Base-by-base conservation (phyloP, 2,329 filamentous ascomycete species). In the Zymoseptoria tritici region DNA sequence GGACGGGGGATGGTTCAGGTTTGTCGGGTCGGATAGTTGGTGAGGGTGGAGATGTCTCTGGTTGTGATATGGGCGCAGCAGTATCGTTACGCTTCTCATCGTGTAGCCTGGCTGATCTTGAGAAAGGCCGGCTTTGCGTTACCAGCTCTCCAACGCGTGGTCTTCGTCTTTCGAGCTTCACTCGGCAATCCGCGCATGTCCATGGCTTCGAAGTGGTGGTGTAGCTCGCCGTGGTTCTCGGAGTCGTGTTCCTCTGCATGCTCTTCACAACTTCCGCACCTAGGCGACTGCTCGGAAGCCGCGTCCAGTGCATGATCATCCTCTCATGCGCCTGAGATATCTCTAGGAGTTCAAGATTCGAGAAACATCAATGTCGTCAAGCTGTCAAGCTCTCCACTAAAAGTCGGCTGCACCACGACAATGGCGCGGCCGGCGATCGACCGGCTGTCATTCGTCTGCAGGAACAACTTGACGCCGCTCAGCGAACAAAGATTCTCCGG, bases 151-250 rank as follows among this genome's bases (percentile, higher is more conserved):
- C 46, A 49, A 55, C 8, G 26, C 46, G 49, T n/a, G 54, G 56
- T 49, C 46, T 61, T 46, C 13, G 55, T 42, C 24, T 50, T 21
- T 57, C 57, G 13, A 50, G 22, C 52, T 60, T 56, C 26, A 55
- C 52, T 20, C 63, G 65, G 52, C 66, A 68, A 11, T 64, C 56
- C n/a, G 60, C 52, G 49, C 66, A 68, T 3, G 60, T 64, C 66
- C 66, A 68, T 57, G 22, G 49, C 42, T 24, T 60, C 19, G 54
- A 42, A 6, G 29, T 19, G 9, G 29, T 19, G 16, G 36, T 49
- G 22, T 31, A 31, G 56, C 19, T 46, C 16, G 54, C 46, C 52
- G 21, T 54, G 13, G 46, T 51, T 72, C 53, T 31, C 52, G 56
- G 9, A 21, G 36, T 19, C 21, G 42, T n/a, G 16, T 50, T 50